Conservation (phyloP, 208 protist genomes). For the Borovskyia barvae region DNA sequence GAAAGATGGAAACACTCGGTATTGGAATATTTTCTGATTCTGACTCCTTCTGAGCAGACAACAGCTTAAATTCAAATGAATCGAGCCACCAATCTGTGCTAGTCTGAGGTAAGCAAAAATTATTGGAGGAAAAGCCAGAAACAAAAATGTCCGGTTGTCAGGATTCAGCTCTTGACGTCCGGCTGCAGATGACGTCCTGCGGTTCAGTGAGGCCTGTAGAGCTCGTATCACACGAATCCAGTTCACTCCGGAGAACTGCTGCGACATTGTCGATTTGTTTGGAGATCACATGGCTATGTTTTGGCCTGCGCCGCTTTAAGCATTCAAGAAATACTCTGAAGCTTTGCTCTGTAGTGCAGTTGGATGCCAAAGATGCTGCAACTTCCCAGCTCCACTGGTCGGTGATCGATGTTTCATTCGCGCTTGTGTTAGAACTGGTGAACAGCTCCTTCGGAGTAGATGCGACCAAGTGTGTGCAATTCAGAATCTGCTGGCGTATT, state of each 20-base stretch:
- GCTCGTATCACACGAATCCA: background rate
- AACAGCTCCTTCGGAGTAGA: background rate
- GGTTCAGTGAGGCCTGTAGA: background rate
- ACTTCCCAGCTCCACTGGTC: constrained; percentile 48
- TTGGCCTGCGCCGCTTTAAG: constrained; percentile 5
- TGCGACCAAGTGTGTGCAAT: constrained; percentile 6
- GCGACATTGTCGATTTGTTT: constrained; percentile 1
- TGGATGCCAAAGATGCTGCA: constrained; percentile 55
- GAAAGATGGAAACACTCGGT: too few relatives aligned
- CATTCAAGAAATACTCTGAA: constrained; percentile 10
- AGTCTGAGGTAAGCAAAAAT: too few relatives aligned
- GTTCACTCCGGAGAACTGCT: constrained; percentile 13
- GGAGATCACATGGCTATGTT: too few relatives aligned
- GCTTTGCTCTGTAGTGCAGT: constrained; percentile 43
- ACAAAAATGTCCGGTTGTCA: too few relatives aligned
- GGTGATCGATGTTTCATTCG: background rate
- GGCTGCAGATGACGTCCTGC: too few relatives aligned
- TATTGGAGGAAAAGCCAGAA: background rate
- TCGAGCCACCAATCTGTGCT: too few relatives aligned
- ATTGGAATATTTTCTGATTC: too few relatives aligned
- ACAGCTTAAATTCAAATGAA: too few relatives aligned
- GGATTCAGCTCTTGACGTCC: too few relatives aligned
- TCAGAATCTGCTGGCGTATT: constrained; percentile 13
- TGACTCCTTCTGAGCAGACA: too few relatives aligned
- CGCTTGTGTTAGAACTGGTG: background rate